A percentile compares a stretch with the other conserved stretches of the same genome.
Conservation (phyloP, 2,329 filamentous ascomycete genomes). For the Exophiala sideris region DNA sequence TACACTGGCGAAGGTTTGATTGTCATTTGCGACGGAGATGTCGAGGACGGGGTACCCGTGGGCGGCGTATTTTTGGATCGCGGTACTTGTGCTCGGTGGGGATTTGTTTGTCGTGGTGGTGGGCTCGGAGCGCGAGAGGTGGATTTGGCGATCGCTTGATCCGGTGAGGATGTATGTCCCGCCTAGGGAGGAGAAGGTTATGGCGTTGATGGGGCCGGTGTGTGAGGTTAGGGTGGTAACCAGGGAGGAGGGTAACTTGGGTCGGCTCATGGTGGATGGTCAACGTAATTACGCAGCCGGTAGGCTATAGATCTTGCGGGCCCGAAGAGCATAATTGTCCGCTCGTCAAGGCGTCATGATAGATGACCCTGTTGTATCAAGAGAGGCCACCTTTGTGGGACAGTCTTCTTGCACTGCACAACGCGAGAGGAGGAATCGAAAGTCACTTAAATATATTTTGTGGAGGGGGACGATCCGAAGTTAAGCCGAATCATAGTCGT, state of each 20-base stretch:
- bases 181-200: conserved; percentile 68
- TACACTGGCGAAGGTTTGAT: conserved; percentile 78
- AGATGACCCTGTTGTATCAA: too few species aligned
- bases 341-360: too few species aligned
- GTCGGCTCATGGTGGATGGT: neutral
- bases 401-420: too few species aligned
- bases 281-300: neutral
- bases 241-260: conserved; percentile 39
- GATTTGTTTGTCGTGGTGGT: neutral
- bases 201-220: conserved; percentile 62
- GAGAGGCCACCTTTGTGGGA: too few species aligned
- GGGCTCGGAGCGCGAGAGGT: conserved; percentile 69
- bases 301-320: too few species aligned
- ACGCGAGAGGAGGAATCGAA: too few species aligned
- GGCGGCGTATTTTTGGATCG: conserved; percentile 83
- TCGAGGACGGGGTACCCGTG: conserved; percentile 92
- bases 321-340: too few species aligned
- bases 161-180: conserved; percentile 81
- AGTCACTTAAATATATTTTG: too few species aligned
- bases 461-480: too few species aligned
- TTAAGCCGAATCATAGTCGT: too few species aligned
- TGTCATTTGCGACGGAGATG: conserved; percentile 68
- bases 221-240: conserved; percentile 46
- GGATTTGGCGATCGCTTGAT: conserved; percentile 77
- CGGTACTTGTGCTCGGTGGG: conserved; percentile 34